Base-by-base conservation (phyloP, 2,329 filamentous ascomycete genomes). In the Ophiocordyceps sinensis region DNA sequence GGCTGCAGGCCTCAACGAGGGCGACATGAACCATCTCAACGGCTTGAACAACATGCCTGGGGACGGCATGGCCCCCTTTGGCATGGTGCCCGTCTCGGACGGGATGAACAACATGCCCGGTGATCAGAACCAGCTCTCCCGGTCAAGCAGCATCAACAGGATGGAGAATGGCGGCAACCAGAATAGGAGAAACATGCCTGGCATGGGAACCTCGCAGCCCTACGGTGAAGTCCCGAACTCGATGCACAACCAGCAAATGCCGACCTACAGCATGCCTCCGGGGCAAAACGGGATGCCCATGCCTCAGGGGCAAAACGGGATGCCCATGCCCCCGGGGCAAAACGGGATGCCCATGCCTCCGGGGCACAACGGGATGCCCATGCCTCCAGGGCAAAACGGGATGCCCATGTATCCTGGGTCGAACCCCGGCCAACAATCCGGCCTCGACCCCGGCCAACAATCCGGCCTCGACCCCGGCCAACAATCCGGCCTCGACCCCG, bases 181-280 rank as follows among this genome's bases (percentile, higher is more conserved):
- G 57, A 74, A 79, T 58, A 66, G 73, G 49, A 67, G 73, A 58
- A 70, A 62, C 60, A 75, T 78, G 55, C 65, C 70, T 42, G 67
- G 68, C 49, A 70, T 73, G 64, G 66, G 63, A 51, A 60, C 60
- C 47, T 63, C 66, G 45, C 72, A 75, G 60, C 62, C 63, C 45
- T 80, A 80, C 58, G 71, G 67, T 53, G 72, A 75, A 45, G 70
- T 75, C 45, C 63, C 68, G 44, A 73, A 65, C 59, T 66, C 73
- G 55, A 83, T 85, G 77, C 66, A 68, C 63, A 73, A 72, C 64
- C 72, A 76, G 58, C 73, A 77, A 65, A 68, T 77, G 62, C 68
- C 73, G 50, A 72, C 67, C 62, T 81, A 78, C 64, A 78, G 66
- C 62, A 73, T 80, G 72, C 70, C 71, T 43, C 71, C 69, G 50